Evolutionary conservation across 2,329 filamentous ascomycete genomes (phyloP), one percentile per base, ranked within the genome.

Genomic region (Metarhizium humberi): DNA sequence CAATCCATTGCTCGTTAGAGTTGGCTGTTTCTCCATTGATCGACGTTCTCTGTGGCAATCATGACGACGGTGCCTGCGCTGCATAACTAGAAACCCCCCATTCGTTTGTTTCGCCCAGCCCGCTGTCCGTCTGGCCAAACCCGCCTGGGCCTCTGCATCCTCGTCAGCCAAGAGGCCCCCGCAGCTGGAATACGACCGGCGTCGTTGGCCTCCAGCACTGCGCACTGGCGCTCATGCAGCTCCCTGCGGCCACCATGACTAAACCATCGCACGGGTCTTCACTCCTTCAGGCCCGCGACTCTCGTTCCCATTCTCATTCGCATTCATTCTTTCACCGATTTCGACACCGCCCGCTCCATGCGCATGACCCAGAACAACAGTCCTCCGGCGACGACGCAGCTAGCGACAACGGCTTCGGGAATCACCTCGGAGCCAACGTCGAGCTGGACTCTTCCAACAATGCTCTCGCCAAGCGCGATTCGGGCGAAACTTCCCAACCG

Each of bases 241-340:
- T 56, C 60, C 6, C 20, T 48, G 45, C 58, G 29, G 52, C 57
- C 55, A 60, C 57, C 60, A 71, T 71, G 69, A 69, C 69, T 65
- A 68, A 66, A 61, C 65, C 60, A 62, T 62, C 61, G 58, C 66
- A 58, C 61, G 60, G 64, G 68, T 61, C 69, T 71, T 71, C 68
- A 68, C 67, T 70, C 68, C 61, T 66, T 69, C 69, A 71, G 67
- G 62, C 66, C 65, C 62, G 60, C 48, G 61, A 64, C 53, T 49
- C 51, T 45, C 55, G 60, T 52, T 57, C 62, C 50, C 59, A 62
- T 51, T 60, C 61, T 36, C 63, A 68, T 57, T 53, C 63, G 61
- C 65, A 65, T 57, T 61, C 60, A n/a, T 53, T 59, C n/a, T 53
- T 57, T 47, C 59, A 57, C 20, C 55, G 52, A 49, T 59, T 63